These are phyloP conservation scores for Ustilaginoidea virens DNA, from an alignment of 2,329 filamentous ascomycete genomes.

Conservation along the genomic window DNA sequence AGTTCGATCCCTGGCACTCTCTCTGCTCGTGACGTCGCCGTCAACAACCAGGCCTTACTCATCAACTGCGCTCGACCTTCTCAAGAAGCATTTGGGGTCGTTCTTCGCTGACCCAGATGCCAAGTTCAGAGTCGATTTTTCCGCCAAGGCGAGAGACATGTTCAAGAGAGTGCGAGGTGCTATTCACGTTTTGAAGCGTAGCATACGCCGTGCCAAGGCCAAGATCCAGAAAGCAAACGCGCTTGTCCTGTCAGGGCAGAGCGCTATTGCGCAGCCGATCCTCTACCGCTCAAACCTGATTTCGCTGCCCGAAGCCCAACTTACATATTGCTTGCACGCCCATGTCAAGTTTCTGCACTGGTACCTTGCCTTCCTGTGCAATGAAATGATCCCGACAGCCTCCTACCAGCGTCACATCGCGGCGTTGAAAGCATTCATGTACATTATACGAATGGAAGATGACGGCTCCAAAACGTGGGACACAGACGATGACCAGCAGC, in stretches of 20 bases:
- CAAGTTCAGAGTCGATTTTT: slow-evolving; percentile 68
- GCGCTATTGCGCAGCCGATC: slow-evolving; percentile 13
- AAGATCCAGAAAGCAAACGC: slow-evolving; percentile 19
- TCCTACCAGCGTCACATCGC: slow-evolving; percentile 86
- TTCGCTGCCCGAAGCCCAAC: slow-evolving; percentile 20
- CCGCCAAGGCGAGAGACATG: slow-evolving; percentile 60
- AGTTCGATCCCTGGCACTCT: slow-evolving; percentile 66
- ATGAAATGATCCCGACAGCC: slow-evolving; percentile 62
- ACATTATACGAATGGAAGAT: slow-evolving; percentile 55
- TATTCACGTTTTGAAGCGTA: slow-evolving; percentile 37
- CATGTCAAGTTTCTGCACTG: slow-evolving; percentile 55
- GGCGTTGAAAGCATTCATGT: slow-evolving; percentile 53
- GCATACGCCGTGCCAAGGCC: slow-evolving; percentile 20
- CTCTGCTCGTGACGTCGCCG: slow-evolving; percentile 61
- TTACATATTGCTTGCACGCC: slow-evolving; percentile 25
- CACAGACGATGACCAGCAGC: slow-evolving; percentile 21
- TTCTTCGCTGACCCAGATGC: slow-evolving; percentile 77
- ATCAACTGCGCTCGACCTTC: slow-evolving; percentile 38
- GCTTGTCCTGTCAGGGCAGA: slow-evolving; percentile 1
- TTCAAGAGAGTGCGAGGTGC: slow-evolving; percentile 59
- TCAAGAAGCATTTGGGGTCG: slow-evolving; percentile 50
- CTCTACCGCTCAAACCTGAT: slow-evolving; percentile 24
- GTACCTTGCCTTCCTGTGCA: slow-evolving; percentile 57
- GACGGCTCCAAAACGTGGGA: slow-evolving; percentile 30
- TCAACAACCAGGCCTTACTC: slow-evolving; percentile 62